phyloP scores from a whole-genome alignment of 345 rosid species.

The Citrus hindsii region DNA sequence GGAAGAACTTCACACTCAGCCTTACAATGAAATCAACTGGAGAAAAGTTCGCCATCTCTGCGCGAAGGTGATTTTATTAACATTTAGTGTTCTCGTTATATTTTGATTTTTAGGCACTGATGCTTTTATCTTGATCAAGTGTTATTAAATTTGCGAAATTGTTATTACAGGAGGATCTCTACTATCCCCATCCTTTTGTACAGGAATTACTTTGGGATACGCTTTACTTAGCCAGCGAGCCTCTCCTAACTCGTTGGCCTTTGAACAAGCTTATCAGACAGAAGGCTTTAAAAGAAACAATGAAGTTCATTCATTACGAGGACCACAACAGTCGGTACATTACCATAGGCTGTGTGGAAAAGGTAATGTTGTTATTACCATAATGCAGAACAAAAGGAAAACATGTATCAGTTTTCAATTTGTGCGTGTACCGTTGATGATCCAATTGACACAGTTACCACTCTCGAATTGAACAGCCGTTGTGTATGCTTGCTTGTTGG shows the following conservation, averaged over 20 bases:
- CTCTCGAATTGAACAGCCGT: conserved; percentile 25
- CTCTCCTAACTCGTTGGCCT: conserved; percentile 37
- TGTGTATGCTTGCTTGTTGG: conserved; percentile 44
- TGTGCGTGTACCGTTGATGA: too few species aligned
- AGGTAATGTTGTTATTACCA: conserved; percentile 4
- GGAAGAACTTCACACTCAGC: conserved; percentile 25
- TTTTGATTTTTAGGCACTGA: conserved; percentile 7
- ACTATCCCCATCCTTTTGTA: conserved; percentile 11
- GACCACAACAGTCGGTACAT: conserved; percentile 36
- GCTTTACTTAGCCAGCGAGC: conserved; percentile 20
- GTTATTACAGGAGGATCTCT: conserved; percentile 5
- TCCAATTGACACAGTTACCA: conserved; percentile 4
- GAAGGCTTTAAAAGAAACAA: conserved; percentile 23
- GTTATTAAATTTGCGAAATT: background rate
- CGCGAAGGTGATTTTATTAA: conserved; percentile 1
- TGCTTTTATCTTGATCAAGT: background rate
- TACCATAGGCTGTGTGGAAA: conserved; percentile 32
- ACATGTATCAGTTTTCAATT: background rate
- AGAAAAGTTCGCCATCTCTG: conserved; percentile 18
- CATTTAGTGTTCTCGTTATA: background rate
- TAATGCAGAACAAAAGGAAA: background rate
- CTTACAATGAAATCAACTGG: conserved; percentile 22
- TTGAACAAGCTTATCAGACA: conserved; percentile 25
- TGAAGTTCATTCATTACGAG: conserved; percentile 17
- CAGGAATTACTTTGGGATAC: conserved; percentile 28